Evolutionary conservation across 1,284 basidiomycete genomes (phyloP).

Genomic region (Ceratobasidium sp.): DNA sequence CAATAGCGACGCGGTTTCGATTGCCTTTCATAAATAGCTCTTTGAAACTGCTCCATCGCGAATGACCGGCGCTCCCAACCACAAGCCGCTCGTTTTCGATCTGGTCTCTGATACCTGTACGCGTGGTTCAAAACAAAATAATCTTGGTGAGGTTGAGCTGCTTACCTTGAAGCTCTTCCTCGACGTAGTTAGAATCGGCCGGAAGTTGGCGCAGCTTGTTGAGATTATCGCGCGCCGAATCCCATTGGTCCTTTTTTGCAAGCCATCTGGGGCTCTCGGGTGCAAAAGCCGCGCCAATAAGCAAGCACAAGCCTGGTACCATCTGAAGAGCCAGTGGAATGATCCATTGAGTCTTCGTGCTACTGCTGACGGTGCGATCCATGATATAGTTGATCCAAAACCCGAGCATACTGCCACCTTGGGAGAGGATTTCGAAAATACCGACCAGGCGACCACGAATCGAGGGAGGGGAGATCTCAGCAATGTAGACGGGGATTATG

Average conservation of each 20-base stretch:
- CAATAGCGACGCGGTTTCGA: conserved; percentile 48
- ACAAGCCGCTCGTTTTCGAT: conserved; percentile 47
- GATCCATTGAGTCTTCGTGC: conserved; percentile 49
- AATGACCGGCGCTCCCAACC: conserved; percentile 45
- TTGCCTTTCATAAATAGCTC: conserved; percentile 47
- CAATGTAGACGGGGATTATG: conserved; percentile 52
- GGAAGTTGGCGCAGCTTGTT: conserved; percentile 48
- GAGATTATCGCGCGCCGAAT: conserved; percentile 47
- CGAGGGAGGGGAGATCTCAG: conserved; percentile 50
- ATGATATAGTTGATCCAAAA: conserved; percentile 50
- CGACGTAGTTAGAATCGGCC: conserved; percentile 46
- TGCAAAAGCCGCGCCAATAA: conserved; percentile 47
- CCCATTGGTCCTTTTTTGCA: conserved; percentile 46
- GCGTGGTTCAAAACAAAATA: conserved; percentile 42
- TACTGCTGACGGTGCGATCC: conserved; percentile 42
- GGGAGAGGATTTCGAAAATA: conserved; percentile 49
- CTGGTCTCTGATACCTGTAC: conserved; percentile 41
- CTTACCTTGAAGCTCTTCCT: conserved; percentile 44
- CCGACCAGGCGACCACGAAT: conserved; percentile 51
- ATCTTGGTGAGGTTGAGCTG: not conserved
- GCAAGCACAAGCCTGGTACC: conserved; percentile 49
- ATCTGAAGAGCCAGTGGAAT: conserved; percentile 51
- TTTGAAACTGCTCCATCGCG: conserved; percentile 46
- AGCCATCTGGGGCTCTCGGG: conserved; percentile 51
- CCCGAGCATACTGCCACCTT: conserved; percentile 49